Evolutionary conservation across 176 grass and related monocot species (phyloP).

Genomic region (Otatea glauca): DNA sequence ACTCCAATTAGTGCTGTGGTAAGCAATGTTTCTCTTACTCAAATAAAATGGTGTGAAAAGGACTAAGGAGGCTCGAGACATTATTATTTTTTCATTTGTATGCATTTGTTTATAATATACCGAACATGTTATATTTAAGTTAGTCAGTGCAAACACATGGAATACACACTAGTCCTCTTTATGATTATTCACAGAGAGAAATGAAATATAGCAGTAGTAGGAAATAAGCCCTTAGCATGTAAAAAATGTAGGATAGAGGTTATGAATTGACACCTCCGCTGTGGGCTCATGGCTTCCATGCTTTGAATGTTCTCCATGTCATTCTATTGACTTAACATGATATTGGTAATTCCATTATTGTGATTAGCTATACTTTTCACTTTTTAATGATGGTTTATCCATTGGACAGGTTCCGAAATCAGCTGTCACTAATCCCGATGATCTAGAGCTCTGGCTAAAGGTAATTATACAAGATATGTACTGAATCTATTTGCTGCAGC

Average conservation of each 20-base stretch:
- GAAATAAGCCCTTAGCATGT: background rate
- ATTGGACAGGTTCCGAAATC: constrained; percentile 81
- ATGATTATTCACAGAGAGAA: constrained; percentile 13
- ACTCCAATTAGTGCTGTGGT: constrained; percentile 94
- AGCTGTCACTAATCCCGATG: constrained; percentile 69
- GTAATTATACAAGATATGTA: constrained; percentile 47
- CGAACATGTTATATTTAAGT: background rate
- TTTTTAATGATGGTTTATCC: constrained; percentile 17
- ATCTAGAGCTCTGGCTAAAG: constrained; percentile 96
- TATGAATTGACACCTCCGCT: constrained; percentile 7
- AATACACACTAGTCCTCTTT: constrained; percentile 1
- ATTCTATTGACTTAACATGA: background rate
- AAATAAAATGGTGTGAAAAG: background rate
- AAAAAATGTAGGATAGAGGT: background rate
- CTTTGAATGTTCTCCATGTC: background rate
- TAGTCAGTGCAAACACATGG: constrained; percentile 23
- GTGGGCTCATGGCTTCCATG: background rate
- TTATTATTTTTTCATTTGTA: background rate
- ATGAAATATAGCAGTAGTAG: background rate
- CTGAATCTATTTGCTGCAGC: background rate
- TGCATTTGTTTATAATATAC: background rate
- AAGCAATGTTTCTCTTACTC: constrained; percentile 50
- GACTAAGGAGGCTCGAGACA: background rate
- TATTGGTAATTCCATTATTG: background rate
- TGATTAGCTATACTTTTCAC: background rate